Percentiles rank a stretch among this genome's conserved stretches.
Evolutionary conservation across 257 asterid species (phyloP).

Genomic region (Solanum sitiens): DNA sequence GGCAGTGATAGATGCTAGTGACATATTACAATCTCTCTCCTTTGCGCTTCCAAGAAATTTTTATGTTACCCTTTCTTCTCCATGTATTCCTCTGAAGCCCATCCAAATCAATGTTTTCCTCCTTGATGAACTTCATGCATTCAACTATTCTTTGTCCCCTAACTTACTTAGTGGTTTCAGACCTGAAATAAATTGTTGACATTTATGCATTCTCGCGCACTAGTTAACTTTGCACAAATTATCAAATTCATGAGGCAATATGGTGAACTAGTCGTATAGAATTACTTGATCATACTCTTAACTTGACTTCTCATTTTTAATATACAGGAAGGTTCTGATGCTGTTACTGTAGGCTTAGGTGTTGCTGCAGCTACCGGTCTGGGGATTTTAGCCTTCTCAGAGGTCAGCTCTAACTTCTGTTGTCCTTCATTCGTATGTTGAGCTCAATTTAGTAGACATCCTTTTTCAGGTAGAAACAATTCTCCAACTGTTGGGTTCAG

Average conservation of each 20-base stretch:
- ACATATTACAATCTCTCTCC: too few relatives aligned
- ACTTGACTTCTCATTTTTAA: not conserved
- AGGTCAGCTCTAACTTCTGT: slow-evolving; percentile 30
- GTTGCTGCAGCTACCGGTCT: slow-evolving; percentile 72
- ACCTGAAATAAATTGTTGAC: not conserved
- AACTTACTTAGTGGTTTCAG: not conserved
- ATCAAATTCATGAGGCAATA: not conserved
- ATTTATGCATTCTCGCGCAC: not conserved
- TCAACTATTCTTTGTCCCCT: not conserved
- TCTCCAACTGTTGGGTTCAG: slow-evolving; percentile 85
- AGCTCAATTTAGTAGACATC: not conserved
- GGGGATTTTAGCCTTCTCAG: slow-evolving; percentile 65
- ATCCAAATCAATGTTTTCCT: not conserved
- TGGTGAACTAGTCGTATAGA: not conserved
- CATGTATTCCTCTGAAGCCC: not conserved
- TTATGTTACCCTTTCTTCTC: too few relatives aligned
- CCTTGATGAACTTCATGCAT: not conserved
- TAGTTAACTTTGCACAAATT: not conserved
- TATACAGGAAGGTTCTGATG: slow-evolving; percentile 53
- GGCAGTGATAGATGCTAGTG: too few relatives aligned
- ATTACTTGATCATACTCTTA: not conserved
- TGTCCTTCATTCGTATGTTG: not conserved
- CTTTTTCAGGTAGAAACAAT: slow-evolving; percentile 70
- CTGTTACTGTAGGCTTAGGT: slow-evolving; percentile 47
- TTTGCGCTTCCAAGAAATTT: too few relatives aligned